Percentiles rank a stretch among this genome's conserved stretches.
These are phyloP conservation scores for Exophiala spinifera DNA, from an alignment of 2,329 filamentous ascomycete genomes.

Conservation along the genomic window DNA sequence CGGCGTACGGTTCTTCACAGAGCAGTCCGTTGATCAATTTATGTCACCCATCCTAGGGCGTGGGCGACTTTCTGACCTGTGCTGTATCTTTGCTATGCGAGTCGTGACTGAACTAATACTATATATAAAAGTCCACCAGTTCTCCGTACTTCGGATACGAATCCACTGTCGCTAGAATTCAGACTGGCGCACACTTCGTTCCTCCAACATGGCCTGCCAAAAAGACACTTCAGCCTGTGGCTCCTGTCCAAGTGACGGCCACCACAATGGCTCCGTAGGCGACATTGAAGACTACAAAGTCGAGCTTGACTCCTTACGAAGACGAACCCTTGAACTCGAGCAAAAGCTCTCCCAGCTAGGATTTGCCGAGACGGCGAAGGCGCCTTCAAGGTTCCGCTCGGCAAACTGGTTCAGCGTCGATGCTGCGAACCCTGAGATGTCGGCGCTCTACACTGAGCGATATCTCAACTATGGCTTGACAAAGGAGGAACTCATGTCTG, in stretches of 20 bases:
- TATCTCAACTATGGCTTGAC: slow-evolving; percentile 53
- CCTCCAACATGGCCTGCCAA: slow-evolving; percentile 7
- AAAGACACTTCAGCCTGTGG: slow-evolving; percentile 7
- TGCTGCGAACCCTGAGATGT: slow-evolving; percentile 41
- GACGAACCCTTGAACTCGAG: slow-evolving; percentile 39
- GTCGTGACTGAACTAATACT: no score
- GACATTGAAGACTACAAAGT: slow-evolving; percentile 42
- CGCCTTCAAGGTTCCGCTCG: slow-evolving; percentile 38
- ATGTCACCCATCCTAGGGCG: no score
- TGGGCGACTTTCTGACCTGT: no score
- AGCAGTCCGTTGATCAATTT: no score
- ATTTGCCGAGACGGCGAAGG: slow-evolving; percentile 15
- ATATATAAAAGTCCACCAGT: no score
- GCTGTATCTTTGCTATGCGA: no score
- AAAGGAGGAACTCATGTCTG: slow-evolving; percentile 48
- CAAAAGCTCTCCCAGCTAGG: slow-evolving; percentile 34
- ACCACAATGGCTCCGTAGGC: slow-evolving; percentile 1
- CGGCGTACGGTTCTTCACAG: no score
- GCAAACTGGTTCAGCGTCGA: slow-evolving; percentile 45
- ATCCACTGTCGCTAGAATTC: background rate
- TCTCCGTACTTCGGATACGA: no score
- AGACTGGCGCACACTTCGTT: background rate
- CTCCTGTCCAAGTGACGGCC: slow-evolving; percentile 11
- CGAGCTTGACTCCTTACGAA: slow-evolving; percentile 39
- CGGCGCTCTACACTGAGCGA: slow-evolving; percentile 50